A percentile compares a stretch with the other conserved stretches of the same genome.
Conservation (phyloP, 2,329 filamentous ascomycete species). For the Penicillium verrucosum region DNA sequence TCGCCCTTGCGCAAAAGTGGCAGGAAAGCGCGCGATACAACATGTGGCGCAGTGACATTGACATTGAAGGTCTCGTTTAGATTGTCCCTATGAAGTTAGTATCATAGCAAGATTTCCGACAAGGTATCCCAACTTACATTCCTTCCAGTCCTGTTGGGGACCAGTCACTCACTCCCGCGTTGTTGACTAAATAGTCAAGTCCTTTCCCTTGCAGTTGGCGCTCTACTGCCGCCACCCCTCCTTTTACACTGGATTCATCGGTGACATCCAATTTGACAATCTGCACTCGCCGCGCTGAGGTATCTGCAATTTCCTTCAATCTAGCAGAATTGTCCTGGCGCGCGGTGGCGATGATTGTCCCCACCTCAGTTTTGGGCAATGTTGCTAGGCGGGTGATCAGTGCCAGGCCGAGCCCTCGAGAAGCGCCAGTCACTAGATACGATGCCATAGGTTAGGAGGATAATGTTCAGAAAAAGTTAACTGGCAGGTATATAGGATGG, state of each 20-base stretch:
- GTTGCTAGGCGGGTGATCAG: slow-evolving; percentile 31
- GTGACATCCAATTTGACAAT: slow-evolving; percentile 42
- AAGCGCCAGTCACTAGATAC: slow-evolving; percentile 39
- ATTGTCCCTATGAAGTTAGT: slow-evolving; percentile 29
- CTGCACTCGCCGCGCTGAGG: slow-evolving; percentile 36
- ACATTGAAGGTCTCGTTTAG: slow-evolving; percentile 39
- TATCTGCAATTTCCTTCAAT: slow-evolving; percentile 36
- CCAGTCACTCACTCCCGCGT: slow-evolving; percentile 37
- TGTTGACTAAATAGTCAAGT: slow-evolving; percentile 49
- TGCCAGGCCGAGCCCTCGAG: slow-evolving; percentile 38
- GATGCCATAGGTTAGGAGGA: slow-evolving; percentile 28
- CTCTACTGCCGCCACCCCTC: slow-evolving; percentile 36
- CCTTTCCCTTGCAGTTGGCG: slow-evolving; percentile 36
- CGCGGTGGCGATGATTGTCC: slow-evolving; percentile 43
- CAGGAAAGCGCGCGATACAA: slow-evolving; percentile 41
- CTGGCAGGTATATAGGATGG: too few relatives aligned
- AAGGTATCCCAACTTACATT: slow-evolving; percentile 20
- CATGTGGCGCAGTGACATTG: slow-evolving; percentile 44
- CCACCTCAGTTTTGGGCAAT: slow-evolving; percentile 34
- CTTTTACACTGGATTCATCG: slow-evolving; percentile 32
- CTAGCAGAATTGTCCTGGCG: slow-evolving; percentile 32
- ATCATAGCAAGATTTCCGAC: neutral
- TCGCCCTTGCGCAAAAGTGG: slow-evolving; percentile 39
- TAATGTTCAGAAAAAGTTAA: neutral
- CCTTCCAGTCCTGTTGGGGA: slow-evolving; percentile 15